A percentile compares a stretch with the other conserved stretches of the same genome.
Conservation (phyloP, 208 protist species). For the Lotmaria passim region DNA sequence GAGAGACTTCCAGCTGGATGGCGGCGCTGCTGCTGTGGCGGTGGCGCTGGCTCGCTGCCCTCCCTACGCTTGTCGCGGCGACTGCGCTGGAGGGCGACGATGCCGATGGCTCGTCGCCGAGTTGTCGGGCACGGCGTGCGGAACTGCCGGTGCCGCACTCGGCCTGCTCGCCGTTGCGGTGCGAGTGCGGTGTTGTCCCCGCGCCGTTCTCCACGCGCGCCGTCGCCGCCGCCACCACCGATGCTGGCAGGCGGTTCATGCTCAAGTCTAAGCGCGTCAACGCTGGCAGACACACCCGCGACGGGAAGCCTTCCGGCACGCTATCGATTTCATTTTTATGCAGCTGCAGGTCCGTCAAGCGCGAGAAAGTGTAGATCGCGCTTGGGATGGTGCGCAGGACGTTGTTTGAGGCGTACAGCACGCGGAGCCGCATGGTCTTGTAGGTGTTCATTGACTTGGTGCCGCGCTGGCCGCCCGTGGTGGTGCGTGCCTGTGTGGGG, state of each 20-base stretch:
- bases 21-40: no score
- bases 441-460: slow-evolving; percentile 2
- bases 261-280: slow-evolving; percentile 23
- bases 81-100: background rate
- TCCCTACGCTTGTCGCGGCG: no score
- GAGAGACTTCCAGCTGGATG: background rate
- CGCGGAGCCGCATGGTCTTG: slow-evolving; percentile 40
- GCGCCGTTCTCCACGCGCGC: slow-evolving; percentile 5
- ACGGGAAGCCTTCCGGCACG: slow-evolving; percentile 35
- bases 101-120: background rate
- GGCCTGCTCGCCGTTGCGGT: background rate
- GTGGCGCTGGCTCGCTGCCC: no score
- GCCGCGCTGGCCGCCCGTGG: slow-evolving; percentile 7
- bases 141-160: background rate
- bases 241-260: slow-evolving; percentile 36
- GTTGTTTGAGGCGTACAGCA: slow-evolving; percentile 61
- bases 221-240: slow-evolving; percentile 6
- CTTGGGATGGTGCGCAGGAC: slow-evolving; percentile 29
- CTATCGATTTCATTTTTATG: slow-evolving; percentile 20
- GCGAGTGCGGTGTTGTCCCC: background rate
- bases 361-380: slow-evolving; percentile 34
- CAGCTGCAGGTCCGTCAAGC: slow-evolving; percentile 51
- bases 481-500: slow-evolving; percentile 16
- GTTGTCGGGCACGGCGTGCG: background rate
- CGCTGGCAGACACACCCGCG: slow-evolving; percentile 7